A percentile compares a stretch with the other conserved stretches of the same genome.
phyloP scores from a whole-genome alignment of 441 rosid genomes.

The Erodium moschatum region DNA sequence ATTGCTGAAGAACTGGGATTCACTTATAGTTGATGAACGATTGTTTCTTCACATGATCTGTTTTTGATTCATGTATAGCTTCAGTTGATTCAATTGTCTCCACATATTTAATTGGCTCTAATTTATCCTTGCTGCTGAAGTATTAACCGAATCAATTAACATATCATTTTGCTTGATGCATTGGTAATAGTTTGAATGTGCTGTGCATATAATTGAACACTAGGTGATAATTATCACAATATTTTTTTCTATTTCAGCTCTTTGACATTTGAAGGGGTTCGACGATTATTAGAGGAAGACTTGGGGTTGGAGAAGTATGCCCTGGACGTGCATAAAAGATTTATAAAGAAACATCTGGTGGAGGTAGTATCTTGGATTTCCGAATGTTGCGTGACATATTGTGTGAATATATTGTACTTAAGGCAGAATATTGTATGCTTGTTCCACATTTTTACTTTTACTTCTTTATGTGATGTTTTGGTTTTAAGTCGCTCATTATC shows the following conservation, averaged over 20 bases:
- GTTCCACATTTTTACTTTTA: background rate
- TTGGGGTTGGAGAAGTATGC: constrained; percentile 47
- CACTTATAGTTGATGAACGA: too few species aligned
- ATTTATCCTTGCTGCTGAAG: background rate
- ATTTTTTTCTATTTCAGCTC: constrained; percentile 38
- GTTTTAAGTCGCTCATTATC: background rate
- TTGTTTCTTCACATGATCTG: too few species aligned
- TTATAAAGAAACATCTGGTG: constrained; percentile 49
- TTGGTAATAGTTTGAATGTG: background rate
- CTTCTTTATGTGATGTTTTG: background rate
- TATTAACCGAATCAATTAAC: background rate
- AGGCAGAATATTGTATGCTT: background rate
- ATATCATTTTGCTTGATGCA: background rate
- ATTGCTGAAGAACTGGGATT: too few species aligned
- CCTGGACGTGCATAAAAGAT: constrained; percentile 67
- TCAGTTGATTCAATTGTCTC: too few species aligned
- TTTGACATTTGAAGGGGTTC: constrained; percentile 70
- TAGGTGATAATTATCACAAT: background rate
- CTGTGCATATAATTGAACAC: background rate
- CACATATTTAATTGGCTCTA: too few species aligned
- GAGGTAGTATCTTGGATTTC: constrained; percentile 31
- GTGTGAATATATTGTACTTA: background rate
- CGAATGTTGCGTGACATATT: background rate
- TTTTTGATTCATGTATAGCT: too few species aligned
- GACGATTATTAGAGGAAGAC: constrained; percentile 77